Evolutionary conservation across 2,329 filamentous ascomycete genomes (phyloP).

Genomic region (Sporothrix luriei): DNA sequence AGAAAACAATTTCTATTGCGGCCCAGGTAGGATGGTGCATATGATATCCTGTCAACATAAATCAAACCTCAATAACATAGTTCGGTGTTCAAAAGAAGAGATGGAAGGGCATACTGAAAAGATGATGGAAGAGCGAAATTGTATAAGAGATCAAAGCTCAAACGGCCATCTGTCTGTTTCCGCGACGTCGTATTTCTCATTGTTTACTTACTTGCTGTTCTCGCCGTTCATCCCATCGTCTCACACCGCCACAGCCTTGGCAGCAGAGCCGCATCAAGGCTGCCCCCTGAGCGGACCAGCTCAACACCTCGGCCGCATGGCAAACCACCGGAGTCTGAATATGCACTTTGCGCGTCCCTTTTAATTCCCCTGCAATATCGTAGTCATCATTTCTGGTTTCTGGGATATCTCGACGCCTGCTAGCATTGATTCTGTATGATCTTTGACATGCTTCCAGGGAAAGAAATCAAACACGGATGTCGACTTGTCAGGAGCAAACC

Average conservation of each 20-base stretch:
- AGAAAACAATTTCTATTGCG: too few species aligned
- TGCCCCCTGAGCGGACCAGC: not conserved
- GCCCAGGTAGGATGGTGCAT: too few species aligned
- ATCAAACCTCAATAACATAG: not conserved
- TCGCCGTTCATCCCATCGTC: constrained; percentile 3
- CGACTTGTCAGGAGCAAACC: not conserved
- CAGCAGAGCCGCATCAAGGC: not conserved
- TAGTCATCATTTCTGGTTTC: not conserved
- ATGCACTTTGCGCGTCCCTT: not conserved
- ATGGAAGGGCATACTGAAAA: too few species aligned
- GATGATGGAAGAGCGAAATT: not conserved
- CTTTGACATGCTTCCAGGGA: not conserved
- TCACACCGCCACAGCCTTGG: not conserved
- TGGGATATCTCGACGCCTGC: not conserved
- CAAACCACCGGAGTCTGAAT: not conserved
- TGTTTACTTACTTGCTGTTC: not conserved
- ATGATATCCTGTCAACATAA: too few species aligned
- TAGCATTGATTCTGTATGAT: not conserved
- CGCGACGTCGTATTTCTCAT: not conserved
- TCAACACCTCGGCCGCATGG: not conserved
- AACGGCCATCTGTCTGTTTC: not conserved
- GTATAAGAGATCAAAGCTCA: not conserved
- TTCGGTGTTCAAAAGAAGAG: not conserved
- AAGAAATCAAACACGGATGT: not conserved
- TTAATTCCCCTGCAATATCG: not conserved